Base-by-base conservation (phyloP, 2,329 filamentous ascomycete species). In the Berkeleyomyces basicola region DNA sequence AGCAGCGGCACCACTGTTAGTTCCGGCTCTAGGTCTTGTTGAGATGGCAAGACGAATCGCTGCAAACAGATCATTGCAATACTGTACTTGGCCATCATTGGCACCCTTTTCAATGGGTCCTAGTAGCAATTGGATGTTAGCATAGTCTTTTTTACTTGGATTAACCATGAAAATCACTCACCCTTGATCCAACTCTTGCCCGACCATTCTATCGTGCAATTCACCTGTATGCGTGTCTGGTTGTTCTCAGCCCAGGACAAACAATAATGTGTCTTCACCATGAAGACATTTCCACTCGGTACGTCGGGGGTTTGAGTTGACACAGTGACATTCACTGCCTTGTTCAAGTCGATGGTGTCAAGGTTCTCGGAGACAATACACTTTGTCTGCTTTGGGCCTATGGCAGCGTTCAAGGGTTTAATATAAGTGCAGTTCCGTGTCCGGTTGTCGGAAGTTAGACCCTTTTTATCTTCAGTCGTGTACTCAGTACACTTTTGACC, bases 161-260 rank as follows among this genome's bases (percentile, higher is more conserved):
- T 16, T 14, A 43, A 7, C 11, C 1, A 53, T 31, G 16, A 11
- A 36, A 23, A 11, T n/a, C 4, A 70, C 78, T 71, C 77, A 95
- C 91, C 89, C 77, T 93, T 96, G 55, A 99, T 76, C 93, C 93
- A 99, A 76, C 91, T 96, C 79, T 97, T 99, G 68, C 91, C 91
- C 3, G 86, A 86, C 95, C 95, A 99, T 70, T 99, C 95, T 51
- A 96, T 88, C 1, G 84, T 86, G 72, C 90, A 96, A 67, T 86
- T 96, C 75, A 92, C 86, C 66, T 93, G 83, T 39, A 99, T 76
- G 37, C 90, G 82, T 0, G 95, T 99, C 46, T 83, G 77, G 69
- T 96, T 96, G 66, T 85, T 86, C 59, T 93, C 84, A 3, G 85
- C 90, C 93, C 93, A 99, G 60, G 88, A 88, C 31, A 99, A 78